phyloP scores from a whole-genome alignment of 306 rosid species.

The Leucaena leucocephala region DNA sequence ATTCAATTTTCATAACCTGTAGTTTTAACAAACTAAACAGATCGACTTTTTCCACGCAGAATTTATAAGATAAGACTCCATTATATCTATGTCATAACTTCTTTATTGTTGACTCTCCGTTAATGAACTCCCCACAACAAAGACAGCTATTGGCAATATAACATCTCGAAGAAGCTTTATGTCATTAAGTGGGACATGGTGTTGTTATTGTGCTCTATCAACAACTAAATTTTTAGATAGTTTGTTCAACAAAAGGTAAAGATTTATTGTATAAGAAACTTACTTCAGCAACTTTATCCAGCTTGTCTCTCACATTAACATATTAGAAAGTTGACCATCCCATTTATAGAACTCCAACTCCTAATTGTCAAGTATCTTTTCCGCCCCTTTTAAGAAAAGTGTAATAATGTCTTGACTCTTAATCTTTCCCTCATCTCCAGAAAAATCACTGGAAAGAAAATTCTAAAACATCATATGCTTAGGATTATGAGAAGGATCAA shows the following conservation, averaged over 20 bases:
- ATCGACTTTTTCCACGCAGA: not conserved
- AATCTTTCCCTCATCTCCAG: constrained; percentile 2
- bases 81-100: too few relatives aligned
- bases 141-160: not conserved
- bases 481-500: not conserved
- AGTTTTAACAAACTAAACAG: too few relatives aligned
- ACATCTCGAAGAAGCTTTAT: not conserved
- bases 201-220: too few relatives aligned
- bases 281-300: constrained; percentile 89
- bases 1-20: too few relatives aligned
- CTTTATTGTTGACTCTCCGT: not conserved
- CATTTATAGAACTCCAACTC: constrained; percentile 91
- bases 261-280: constrained; percentile 26
- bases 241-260: not conserved
- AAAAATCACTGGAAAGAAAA: not conserved
- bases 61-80: not conserved
- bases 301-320: constrained; percentile 83
- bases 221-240: too few relatives aligned
- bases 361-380: constrained; percentile 65
- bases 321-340: constrained; percentile 79
- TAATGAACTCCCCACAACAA: not conserved
- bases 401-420: not conserved
- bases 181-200: too few relatives aligned
- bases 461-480: not conserved
- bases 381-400: constrained; percentile 55